Base-by-base conservation (phyloP, 2,329 filamentous ascomycete genomes). In the Trichophyton mentagrophytes region DNA sequence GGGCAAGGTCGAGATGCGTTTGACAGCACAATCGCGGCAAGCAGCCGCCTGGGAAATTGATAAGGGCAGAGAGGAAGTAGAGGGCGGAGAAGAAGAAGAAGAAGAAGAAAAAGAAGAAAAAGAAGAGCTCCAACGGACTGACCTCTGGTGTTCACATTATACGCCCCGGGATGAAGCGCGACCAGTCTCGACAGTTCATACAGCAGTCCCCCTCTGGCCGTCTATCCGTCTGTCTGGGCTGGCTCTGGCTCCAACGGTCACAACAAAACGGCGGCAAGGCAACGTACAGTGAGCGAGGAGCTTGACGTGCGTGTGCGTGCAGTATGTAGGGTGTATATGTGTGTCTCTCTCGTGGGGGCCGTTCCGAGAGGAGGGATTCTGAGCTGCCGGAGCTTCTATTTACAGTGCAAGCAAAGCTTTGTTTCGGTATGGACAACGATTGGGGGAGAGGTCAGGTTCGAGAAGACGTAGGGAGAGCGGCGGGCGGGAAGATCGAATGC, bases 61-160 rank as follows among this genome's bases (percentile, higher is more conserved):
- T 22, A 49, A 25, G 46, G 22, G 33, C 33, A 38, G 22, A 25
- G 27, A n/a, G n/a, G 25, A 27, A 27, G 25, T 27, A 27, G 25
- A 4, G 3, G 25, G 25, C n/a, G n/a, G 6, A 30, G 27, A 30
- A 30, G 27, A 5, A 30, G n/a, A n/a, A n/a, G n/a, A 27, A 7
- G 27, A 56, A 55, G 33, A 36, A 17, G 33, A 22, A 33, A 20
- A 55, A 17, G 30, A 13, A 38, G 36, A 51, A 57, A 25, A 44
- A 27, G 57, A 25, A 33, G 44, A 62, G 63, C 59, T 66, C 70
- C 69, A 38, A 63, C 71, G 70, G 71, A 72, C 69, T 71, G 71
- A 72, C 69, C 11, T 53, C 67, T 71, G 73, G 71, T 70, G 72
- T 73, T 71, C 72, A 73, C 73, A 70, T 71, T 60, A 59, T 55